Conservation (phyloP, 495 filamentous ascomycete species). For the Cladorrhinum samala region DNA sequence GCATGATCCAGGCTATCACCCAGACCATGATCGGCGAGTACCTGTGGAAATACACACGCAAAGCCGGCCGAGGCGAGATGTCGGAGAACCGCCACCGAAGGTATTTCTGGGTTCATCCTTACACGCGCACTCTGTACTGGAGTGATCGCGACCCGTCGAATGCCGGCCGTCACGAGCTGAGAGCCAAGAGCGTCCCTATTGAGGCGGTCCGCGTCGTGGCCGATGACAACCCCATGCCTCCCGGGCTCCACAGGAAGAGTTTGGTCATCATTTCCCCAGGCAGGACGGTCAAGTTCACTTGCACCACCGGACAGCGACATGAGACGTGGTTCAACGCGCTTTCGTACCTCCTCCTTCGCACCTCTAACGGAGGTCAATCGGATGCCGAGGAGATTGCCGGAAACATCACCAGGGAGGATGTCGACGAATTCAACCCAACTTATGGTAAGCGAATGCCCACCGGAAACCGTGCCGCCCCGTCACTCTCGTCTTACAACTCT, state of each 20-base stretch:
- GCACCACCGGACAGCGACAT: conserved; percentile 85
- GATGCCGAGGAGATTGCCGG: conserved; percentile 53
- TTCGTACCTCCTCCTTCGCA: conserved; percentile 82
- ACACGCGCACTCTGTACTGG: conserved; percentile 96
- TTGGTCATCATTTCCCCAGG: conserved; percentile 86
- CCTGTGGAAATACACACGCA: conserved; percentile 97
- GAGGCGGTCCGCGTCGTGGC: conserved; percentile 89
- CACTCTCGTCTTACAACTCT: conserved; percentile 78
- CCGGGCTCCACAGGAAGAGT: conserved; percentile 89
- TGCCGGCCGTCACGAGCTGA: conserved; percentile 69
- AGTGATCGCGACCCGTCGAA: conserved; percentile 80
- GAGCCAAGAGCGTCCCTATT: conserved; percentile 91
- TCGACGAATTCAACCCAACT: conserved; percentile 83
- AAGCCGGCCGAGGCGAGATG: conserved; percentile 75
- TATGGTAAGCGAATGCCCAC: conserved; percentile 43
- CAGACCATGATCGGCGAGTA: conserved; percentile 99
- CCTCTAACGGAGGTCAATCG: conserved; percentile 50
- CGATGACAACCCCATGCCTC: conserved; percentile 93
- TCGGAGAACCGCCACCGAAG: conserved; percentile 84
- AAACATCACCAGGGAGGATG: conserved; percentile 64
- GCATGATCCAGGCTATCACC: conserved; percentile 98
- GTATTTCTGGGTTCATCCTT: conserved; percentile 99
- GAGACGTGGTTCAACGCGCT: conserved; percentile 99
- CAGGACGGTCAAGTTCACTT: conserved; percentile 84
- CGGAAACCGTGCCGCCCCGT: conserved; percentile 50